Conservation (phyloP, 1,284 basidiomycete species). For the Malassezia brasiliensis region DNA sequence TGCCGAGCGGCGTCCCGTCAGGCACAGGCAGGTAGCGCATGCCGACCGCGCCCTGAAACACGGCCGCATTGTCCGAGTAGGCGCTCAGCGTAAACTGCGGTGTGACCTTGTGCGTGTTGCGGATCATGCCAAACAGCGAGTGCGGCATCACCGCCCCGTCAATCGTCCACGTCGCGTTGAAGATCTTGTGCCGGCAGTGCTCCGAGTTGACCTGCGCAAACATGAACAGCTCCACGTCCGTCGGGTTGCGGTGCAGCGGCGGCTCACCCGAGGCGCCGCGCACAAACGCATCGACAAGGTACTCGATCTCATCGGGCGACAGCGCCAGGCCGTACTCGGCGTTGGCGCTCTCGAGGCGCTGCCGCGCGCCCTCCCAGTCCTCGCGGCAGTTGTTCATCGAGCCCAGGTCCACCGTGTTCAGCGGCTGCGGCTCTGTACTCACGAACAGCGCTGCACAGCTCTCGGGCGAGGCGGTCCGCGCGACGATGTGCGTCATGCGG, state of each 20-base stretch:
- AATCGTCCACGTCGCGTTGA: constrained; percentile 93
- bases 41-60: constrained; percentile 67
- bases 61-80: constrained; percentile 96
- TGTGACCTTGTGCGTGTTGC: constrained; percentile 79
- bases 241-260: constrained; percentile 50
- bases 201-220: constrained; percentile 99
- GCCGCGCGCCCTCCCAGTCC: constrained; percentile 30
- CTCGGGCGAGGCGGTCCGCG: constrained; percentile 51
- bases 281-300: constrained; percentile 80
- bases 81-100: constrained; percentile 71
- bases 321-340: constrained; percentile 79
- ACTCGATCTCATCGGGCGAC: constrained; percentile 79
- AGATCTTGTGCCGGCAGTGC: constrained; percentile 98
- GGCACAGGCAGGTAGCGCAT: constrained; percentile 67
- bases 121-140: constrained; percentile 93
- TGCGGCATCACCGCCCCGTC: constrained; percentile 62
- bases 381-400: constrained; percentile 14
- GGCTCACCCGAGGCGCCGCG: constrained; percentile 41
- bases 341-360: constrained; percentile 64
- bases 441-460: constrained; percentile 61
- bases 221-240: constrained; percentile 98
- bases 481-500: constrained; percentile 81
- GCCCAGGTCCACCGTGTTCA: constrained; percentile 59
- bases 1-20: constrained; percentile 7
- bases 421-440: constrained; percentile 59